A percentile compares a stretch with the other conserved stretches of the same genome.
These are phyloP conservation scores for Mycena sanguinolenta DNA, from an alignment of 768 basidiomycete genomes.

Conservation along the genomic window DNA sequence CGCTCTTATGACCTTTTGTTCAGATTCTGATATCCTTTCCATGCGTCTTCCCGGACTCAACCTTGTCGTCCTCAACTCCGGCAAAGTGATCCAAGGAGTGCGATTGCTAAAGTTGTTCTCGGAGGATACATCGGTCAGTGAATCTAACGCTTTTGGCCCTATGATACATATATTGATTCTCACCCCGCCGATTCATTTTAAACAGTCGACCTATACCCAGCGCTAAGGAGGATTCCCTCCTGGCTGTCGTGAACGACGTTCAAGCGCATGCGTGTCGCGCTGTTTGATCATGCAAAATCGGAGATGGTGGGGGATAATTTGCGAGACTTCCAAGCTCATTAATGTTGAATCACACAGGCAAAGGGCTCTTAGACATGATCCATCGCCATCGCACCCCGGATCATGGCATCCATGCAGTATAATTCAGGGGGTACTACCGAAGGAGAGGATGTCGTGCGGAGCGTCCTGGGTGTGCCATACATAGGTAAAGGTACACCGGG, in stretches of 20 bases:
- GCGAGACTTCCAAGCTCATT: neutral
- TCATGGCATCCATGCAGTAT: neutral
- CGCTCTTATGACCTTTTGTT: neutral
- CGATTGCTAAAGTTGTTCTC: neutral
- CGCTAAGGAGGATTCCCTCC: neutral
- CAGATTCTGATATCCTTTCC: conserved; percentile 1
- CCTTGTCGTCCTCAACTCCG: neutral
- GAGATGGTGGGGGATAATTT: too few relatives aligned
- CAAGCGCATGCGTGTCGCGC: neutral
- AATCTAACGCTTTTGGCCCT: neutral
- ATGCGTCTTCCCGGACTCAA: conserved; percentile 1
- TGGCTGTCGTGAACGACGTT: neutral
- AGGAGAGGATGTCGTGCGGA: neutral
- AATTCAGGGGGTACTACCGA: neutral
- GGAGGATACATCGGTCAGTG: neutral
- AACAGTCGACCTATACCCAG: neutral
- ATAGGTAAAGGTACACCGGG: too few relatives aligned
- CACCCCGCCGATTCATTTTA: too few relatives aligned
- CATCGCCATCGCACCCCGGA: neutral
- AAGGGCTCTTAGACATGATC: neutral
- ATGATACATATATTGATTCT: too few relatives aligned
- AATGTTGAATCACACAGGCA: neutral
- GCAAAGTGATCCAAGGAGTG: neutral
- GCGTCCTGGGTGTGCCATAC: neutral
- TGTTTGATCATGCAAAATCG: neutral